These are phyloP conservation scores for Pholiota microspora DNA, from an alignment of 768 basidiomycete species.

Conservation along the genomic window DNA sequence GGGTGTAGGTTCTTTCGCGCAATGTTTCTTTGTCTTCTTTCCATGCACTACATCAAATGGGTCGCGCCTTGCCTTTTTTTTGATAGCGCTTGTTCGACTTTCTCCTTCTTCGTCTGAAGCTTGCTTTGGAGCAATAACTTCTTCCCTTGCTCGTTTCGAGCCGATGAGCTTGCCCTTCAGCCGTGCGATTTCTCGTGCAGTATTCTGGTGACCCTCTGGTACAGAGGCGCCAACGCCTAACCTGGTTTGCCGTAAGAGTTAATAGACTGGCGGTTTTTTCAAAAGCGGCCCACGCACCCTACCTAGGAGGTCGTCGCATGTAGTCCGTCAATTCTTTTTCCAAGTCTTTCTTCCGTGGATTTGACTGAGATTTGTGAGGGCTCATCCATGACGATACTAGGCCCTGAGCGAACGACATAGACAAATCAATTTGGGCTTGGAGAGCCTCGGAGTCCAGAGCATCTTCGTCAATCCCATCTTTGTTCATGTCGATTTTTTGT, in stretches of 20 bases:
- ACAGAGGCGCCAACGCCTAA: conserved; percentile 73
- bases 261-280: conserved; percentile 7
- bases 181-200: conserved; percentile 55
- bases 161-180: conserved; percentile 60
- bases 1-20: conserved; percentile 6
- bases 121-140: conserved; percentile 19
- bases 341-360: conserved; percentile 32
- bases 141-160: conserved; percentile 45
- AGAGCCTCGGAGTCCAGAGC: conserved; percentile 64
- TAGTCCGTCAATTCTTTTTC: conserved; percentile 64
- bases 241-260: conserved; percentile 32
- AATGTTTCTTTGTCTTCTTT: conserved; percentile 43
- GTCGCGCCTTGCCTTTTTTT: conserved; percentile 58
- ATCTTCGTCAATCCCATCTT: conserved; percentile 40
- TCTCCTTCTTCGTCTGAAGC: conserved; percentile 50
- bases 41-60: conserved; percentile 49
- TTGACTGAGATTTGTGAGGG: conserved; percentile 40
- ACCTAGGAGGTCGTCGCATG: conserved; percentile 73
- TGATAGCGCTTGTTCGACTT: conserved; percentile 53
- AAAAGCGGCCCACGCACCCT: conserved; percentile 19
- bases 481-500: conserved; percentile 18
- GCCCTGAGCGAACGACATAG: conserved; percentile 73
- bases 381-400: conserved; percentile 79
- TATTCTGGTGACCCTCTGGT: conserved; percentile 40
- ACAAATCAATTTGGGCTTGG: conserved; percentile 81